Percentiles rank a stretch among this genome's conserved stretches.
Evolutionary conservation across 768 basidiomycete genomes (phyloP).

Genomic region (Candolleomyces aberdarensis): DNA sequence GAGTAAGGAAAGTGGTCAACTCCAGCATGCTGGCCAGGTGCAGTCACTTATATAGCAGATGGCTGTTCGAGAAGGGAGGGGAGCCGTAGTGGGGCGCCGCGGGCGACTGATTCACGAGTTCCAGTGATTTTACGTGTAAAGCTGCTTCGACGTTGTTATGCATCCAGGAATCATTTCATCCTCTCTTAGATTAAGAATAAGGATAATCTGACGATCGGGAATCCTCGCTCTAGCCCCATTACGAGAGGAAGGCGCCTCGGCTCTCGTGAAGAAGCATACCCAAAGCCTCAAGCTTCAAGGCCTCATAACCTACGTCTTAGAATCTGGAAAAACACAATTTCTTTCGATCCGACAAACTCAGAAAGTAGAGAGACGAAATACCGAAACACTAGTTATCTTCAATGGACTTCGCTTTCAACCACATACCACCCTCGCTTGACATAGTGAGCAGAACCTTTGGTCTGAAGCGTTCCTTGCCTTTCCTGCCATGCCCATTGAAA

Average conservation of each 20-base stretch:
- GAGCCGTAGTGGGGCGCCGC: not conserved
- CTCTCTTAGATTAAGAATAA: no score
- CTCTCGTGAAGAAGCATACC: no score
- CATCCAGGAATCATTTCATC: not conserved
- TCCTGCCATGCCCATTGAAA: constrained; percentile 14
- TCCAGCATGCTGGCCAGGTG: no score
- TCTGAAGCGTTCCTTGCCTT: constrained; percentile 31
- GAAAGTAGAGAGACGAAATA: no score
- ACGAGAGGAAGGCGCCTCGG: no score
- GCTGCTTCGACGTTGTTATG: not conserved
- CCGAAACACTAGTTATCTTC: not conserved
- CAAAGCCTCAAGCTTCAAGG: no score
- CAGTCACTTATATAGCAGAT: not conserved
- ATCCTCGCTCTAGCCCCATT: no score
- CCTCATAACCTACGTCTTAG: no score
- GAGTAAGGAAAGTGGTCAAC: not conserved
- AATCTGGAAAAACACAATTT: no score
- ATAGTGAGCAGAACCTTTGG: constrained; percentile 12
- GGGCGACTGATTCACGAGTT: not conserved
- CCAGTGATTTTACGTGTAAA: not conserved
- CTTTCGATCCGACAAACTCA: no score
- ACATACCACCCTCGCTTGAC: constrained; percentile 18
- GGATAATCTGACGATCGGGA: no score
- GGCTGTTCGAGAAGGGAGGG: not conserved
- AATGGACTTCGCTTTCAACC: constrained; percentile 12